Conservation (phyloP, 1,139 yeast species). For the Blastobotrys malaysiensis region DNA sequence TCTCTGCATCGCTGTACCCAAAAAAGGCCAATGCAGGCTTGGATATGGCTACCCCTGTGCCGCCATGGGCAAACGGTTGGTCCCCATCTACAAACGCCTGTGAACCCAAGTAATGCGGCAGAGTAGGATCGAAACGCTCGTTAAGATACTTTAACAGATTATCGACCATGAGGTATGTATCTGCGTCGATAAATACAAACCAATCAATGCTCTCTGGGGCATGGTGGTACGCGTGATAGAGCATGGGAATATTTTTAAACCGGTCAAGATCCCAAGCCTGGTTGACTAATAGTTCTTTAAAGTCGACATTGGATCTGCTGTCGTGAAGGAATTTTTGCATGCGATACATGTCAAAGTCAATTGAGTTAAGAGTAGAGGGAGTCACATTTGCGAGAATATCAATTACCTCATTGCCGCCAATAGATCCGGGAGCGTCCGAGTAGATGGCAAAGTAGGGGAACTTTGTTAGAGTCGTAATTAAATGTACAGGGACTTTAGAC, state of each 20-base stretch:
- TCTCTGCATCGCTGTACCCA: constrained; percentile 26
- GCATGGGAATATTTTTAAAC: constrained; percentile 38
- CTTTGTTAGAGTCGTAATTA: constrained; percentile 32
- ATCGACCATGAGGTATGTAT: constrained; percentile 31
- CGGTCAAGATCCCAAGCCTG: constrained; percentile 33
- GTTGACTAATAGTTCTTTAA: constrained; percentile 16
- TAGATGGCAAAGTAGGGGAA: constrained; percentile 34
- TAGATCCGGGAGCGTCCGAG: constrained; percentile 29
- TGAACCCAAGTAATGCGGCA: constrained; percentile 32
- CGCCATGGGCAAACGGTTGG: constrained; percentile 36
- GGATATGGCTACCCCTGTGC: constrained; percentile 35
- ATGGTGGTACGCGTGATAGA: constrained; percentile 31
- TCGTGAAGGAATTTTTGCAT: constrained; percentile 23
- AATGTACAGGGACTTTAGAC: constrained; percentile 35
- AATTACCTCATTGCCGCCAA: constrained; percentile 32
- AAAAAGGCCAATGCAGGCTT: constrained; percentile 27
- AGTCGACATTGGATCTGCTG: constrained; percentile 22
- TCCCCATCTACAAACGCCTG: constrained; percentile 19
- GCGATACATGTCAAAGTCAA: constrained; percentile 28
- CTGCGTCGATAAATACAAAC: constrained; percentile 38
- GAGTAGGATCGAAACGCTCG: constrained; percentile 20
- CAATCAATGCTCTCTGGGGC: constrained; percentile 30
- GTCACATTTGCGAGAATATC: constrained; percentile 31
- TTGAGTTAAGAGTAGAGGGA: constrained; percentile 19
- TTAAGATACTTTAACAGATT: constrained; percentile 26